Percentiles rank a stretch among this genome's conserved stretches.
Conservation (phyloP, 2,329 filamentous ascomycete genomes). For the Chaetomium strumarium region DNA sequence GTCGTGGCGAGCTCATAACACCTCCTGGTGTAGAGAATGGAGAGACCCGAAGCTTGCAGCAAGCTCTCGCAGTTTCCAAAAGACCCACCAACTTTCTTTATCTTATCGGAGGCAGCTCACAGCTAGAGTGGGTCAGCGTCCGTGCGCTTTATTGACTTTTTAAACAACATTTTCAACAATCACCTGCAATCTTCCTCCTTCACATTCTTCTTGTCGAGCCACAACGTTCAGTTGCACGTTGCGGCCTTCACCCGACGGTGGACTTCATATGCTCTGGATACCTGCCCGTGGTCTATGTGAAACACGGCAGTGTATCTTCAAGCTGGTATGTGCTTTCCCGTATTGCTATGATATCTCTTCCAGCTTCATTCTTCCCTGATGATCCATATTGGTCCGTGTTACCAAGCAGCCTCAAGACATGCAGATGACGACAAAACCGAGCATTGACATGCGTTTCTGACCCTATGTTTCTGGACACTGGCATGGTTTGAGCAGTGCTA, state of each 20-base stretch:
- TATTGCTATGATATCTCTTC: background rate
- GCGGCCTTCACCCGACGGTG: background rate
- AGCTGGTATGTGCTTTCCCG: slow-evolving; percentile 11
- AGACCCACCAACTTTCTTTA: slow-evolving; percentile 15
- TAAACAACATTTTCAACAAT: background rate
- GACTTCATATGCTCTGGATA: background rate
- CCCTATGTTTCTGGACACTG: background rate
- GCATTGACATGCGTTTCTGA: slow-evolving; percentile 64
- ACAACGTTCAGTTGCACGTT: background rate
- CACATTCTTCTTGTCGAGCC: background rate
- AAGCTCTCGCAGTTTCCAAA: slow-evolving; percentile 25
- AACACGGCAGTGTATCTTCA: background rate
- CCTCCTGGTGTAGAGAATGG: background rate
- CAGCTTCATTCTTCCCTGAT: slow-evolving; percentile 46
- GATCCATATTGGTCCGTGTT: slow-evolving; percentile 85
- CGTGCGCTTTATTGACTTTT: slow-evolving; percentile 19
- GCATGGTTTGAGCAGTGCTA: background rate
- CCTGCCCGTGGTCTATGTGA: too few species aligned
- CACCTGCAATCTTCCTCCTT: slow-evolving; percentile 1
- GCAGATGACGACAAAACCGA: slow-evolving; percentile 57
- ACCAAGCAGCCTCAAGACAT: slow-evolving; percentile 79
- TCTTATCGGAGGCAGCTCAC: slow-evolving; percentile 19
- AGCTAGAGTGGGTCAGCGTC: background rate
- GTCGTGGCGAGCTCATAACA: slow-evolving; percentile 1
- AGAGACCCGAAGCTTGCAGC: slow-evolving; percentile 13